phyloP scores from a whole-genome alignment of 2,329 filamentous ascomycete species.

The Neodidymelliopsis sp. region DNA sequence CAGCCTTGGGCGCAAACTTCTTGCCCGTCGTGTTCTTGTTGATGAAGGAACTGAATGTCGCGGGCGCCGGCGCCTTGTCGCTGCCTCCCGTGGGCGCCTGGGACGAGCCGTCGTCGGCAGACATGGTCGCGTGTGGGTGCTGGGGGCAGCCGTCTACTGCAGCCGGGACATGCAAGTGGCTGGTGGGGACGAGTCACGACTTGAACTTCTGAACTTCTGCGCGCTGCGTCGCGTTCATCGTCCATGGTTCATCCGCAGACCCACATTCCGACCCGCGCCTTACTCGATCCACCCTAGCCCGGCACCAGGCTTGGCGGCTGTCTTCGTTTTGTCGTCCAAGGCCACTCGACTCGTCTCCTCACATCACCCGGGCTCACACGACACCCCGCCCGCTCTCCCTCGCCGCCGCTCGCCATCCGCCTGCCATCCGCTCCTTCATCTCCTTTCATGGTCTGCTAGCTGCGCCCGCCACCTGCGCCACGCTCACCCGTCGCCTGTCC shows the following conservation, averaged over 20 bases:
- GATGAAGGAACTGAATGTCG: conserved; percentile 40
- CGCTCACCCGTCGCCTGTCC: conserved; percentile 61
- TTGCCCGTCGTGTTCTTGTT: conserved; percentile 55
- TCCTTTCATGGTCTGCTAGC: conserved; percentile 28
- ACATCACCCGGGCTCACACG: conserved; percentile 34
- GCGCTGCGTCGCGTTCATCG: conserved; percentile 11
- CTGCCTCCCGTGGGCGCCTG: conserved; percentile 5
- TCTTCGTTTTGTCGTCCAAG: conserved; percentile 16
- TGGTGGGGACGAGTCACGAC: not conserved
- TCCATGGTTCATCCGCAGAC: not conserved
- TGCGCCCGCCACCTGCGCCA: conserved; percentile 26
- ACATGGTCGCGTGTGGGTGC: conserved; percentile 31
- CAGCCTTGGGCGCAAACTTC: conserved; percentile 58
- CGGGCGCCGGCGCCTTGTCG: conserved; percentile 31
- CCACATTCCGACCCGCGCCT: not conserved
- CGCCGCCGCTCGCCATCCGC: conserved; percentile 32
- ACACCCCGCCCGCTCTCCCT: conserved; percentile 26
- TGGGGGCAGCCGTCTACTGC: not conserved
- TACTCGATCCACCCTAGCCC: not conserved
- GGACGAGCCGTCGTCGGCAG: conserved; percentile 29
- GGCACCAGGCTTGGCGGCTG: not conserved
- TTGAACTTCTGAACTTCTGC: conserved; percentile 6
- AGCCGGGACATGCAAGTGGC: not conserved
- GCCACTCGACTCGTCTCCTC: conserved; percentile 7
- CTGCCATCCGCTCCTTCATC: conserved; percentile 29